These are phyloP conservation scores for Cryptococcus sp. DNA, from an alignment of 1,284 basidiomycete species.

Conservation along the genomic window DNA sequence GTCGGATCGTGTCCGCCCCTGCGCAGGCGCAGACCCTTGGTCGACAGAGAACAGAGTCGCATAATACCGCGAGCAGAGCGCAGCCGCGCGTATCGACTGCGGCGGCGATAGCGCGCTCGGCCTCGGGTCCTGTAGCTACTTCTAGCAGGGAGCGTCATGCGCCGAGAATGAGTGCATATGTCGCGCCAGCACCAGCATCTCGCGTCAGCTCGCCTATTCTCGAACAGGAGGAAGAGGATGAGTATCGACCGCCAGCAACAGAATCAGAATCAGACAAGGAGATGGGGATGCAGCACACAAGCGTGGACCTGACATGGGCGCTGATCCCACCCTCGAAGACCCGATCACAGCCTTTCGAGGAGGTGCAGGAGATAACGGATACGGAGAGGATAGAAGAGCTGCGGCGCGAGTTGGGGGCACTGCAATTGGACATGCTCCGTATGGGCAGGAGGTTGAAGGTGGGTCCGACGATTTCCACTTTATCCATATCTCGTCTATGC, in stretches of 20 bases:
- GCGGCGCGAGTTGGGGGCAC: slow-evolving; percentile 30
- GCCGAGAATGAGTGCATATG: too few relatives aligned
- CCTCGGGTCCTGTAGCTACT: slow-evolving; percentile 4
- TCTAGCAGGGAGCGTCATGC: too few relatives aligned
- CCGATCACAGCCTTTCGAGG: neutral
- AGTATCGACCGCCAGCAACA: neutral
- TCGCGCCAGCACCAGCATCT: neutral
- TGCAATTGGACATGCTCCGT: slow-evolving; percentile 42
- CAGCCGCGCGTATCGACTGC: too few relatives aligned
- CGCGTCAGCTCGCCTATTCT: neutral
- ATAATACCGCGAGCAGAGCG: too few relatives aligned
- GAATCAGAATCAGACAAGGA: slow-evolving; percentile 1
- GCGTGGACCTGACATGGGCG: slow-evolving; percentile 20
- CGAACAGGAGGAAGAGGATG: neutral
- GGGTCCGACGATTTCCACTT: slow-evolving; percentile 6
- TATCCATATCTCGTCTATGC: neutral
- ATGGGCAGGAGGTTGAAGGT: slow-evolving; percentile 38
- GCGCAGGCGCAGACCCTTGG: neutral
- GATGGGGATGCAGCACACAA: neutral
- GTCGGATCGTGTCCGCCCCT: slow-evolving; percentile 12
- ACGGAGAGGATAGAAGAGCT: slow-evolving; percentile 23
- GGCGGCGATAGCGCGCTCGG: neutral
- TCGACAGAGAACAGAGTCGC: neutral
- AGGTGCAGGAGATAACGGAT: slow-evolving; percentile 3
- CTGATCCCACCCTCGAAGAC: slow-evolving; percentile 1